These are phyloP conservation scores for Anaeramoeba flamelloides DNA, from an alignment of 78 protist genomes.

Conservation along the genomic window DNA sequence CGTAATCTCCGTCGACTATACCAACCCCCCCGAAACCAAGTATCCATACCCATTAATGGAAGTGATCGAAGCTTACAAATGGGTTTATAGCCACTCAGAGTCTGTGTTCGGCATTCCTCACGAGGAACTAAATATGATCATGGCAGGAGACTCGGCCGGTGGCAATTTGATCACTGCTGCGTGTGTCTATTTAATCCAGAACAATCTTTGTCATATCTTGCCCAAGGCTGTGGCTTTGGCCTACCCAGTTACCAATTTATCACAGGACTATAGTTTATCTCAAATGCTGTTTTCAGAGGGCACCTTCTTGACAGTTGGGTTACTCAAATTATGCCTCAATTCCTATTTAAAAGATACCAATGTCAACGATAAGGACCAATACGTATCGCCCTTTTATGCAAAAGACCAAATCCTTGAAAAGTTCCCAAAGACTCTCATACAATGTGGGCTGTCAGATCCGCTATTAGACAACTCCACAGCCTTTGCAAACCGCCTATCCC, in stretches of 20 bases:
- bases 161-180: not conserved
- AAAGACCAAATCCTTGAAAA: not conserved
- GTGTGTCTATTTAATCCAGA: too few relatives aligned
- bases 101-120: too few relatives aligned
- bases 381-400: not conserved
- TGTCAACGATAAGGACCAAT: not conserved
- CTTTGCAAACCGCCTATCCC: not conserved
- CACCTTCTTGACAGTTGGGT: not conserved
- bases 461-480: not conserved
- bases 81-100: not conserved
- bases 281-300: not conserved
- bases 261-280: not conserved
- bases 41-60: not conserved
- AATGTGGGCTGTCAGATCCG: not conserved
- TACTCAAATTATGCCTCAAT: not conserved
- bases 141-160: not conserved
- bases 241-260: not conserved
- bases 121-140: not conserved
- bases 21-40: not conserved
- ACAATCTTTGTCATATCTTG: too few relatives aligned
- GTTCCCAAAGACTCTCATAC: not conserved
- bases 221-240: not conserved
- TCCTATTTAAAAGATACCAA: not conserved
- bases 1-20: not conserved
- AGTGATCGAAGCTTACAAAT: not conserved